These are phyloP conservation scores for Triticum monococcum DNA, from an alignment of 176 grass and related monocot genomes.

Conservation along the genomic window DNA sequence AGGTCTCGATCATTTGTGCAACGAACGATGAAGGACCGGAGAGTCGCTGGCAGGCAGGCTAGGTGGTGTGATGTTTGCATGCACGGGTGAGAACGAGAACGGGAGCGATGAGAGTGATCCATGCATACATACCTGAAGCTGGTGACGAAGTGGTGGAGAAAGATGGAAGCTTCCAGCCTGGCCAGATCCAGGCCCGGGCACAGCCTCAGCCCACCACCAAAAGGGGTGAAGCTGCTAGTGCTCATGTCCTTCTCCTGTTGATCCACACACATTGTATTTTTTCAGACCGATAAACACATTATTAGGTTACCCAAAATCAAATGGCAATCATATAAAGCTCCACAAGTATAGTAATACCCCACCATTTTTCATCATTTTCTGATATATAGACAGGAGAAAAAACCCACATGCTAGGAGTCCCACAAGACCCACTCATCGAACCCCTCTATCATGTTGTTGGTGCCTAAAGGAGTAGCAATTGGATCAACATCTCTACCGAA, in stretches of 20 bases:
- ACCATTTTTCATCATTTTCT: background rate
- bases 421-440: constrained; percentile 31
- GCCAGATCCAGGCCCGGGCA: constrained; percentile 97
- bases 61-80: background rate
- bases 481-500: constrained; percentile 49
- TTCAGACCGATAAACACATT: constrained; percentile 27
- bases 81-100: background rate
- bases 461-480: constrained; percentile 45
- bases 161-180: constrained; percentile 97
- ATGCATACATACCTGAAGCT: constrained; percentile 84
- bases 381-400: too few relatives aligned
- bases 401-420: constrained; percentile 52
- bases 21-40: background rate
- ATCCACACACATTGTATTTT: constrained; percentile 38
- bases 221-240: constrained; percentile 85
- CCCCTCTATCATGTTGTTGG: constrained; percentile 32
- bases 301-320: constrained; percentile 39
- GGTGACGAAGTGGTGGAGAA: constrained; percentile 98
- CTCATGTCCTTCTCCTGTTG: constrained; percentile 79
- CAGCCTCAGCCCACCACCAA: constrained; percentile 95
- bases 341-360: background rate
- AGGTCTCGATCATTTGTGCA: background rate
- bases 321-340: constrained; percentile 29
- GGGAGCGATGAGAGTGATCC: background rate
- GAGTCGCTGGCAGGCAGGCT: background rate